Conservation (phyloP, 768 basidiomycete species). For the Tylopilus sp. region DNA sequence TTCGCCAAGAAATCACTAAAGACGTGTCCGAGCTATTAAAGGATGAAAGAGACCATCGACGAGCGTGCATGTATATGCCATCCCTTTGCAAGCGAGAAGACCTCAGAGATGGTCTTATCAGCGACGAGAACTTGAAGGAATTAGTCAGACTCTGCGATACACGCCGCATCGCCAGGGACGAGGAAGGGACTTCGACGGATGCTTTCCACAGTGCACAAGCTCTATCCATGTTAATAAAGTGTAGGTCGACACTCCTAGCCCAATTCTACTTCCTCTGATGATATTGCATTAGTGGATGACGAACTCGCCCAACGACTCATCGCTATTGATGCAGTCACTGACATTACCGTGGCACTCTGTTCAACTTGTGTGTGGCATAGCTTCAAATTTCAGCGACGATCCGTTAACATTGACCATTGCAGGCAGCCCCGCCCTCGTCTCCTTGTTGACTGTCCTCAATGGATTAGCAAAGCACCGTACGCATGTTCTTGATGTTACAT, state of each 20-base stretch:
- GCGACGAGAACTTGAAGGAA: constrained; percentile 13
- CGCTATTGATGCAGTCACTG: constrained; percentile 14
- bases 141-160: constrained; percentile 21
- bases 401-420: neutral
- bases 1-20: neutral
- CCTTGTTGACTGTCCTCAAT: constrained; percentile 19
- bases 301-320: constrained; percentile 14
- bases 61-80: constrained; percentile 28
- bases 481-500: neutral
- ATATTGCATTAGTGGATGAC: constrained; percentile 10
- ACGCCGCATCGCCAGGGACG: neutral
- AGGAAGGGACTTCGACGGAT: constrained; percentile 18
- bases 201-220: constrained; percentile 27
- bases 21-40: constrained; percentile 19
- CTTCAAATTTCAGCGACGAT: neutral
- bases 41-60: constrained; percentile 5
- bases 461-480: constrained; percentile 15
- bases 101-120: constrained; percentile 13
- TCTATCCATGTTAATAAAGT: constrained; percentile 23
- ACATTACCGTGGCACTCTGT: constrained; percentile 14
- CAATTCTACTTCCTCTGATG: neutral
- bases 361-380: constrained; percentile 12
- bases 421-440: constrained; percentile 23
- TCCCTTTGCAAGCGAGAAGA: constrained; percentile 24
- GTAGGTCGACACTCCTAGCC: constrained; percentile 4